Percentiles rank a stretch among this genome's conserved stretches.
Evolutionary conservation across 257 asterid species (phyloP).

Genomic region (Rehmannia glutinosa): DNA sequence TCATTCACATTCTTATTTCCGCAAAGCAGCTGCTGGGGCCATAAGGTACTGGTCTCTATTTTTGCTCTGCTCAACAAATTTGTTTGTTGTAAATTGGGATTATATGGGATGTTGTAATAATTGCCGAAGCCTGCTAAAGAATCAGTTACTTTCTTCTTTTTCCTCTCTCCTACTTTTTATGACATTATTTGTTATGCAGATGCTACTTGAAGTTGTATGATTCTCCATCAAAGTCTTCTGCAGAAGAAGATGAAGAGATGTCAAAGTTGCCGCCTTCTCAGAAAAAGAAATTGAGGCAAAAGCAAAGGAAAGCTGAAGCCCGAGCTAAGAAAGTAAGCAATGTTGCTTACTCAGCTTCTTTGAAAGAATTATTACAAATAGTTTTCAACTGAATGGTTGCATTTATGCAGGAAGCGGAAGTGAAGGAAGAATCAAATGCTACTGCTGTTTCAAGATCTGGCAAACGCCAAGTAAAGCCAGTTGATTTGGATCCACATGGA

Average conservation of each 20-base stretch:
- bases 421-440: constrained; percentile 73
- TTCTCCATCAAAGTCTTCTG: constrained; percentile 76
- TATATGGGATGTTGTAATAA: not conserved
- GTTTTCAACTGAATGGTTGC: constrained; percentile 7
- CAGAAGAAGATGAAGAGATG: constrained; percentile 85
- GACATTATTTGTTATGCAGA: constrained; percentile 40
- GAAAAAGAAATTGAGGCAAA: constrained; percentile 92
- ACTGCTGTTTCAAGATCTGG: constrained; percentile 65
- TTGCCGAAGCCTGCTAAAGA: constrained; percentile 5
- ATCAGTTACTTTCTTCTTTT: constrained; percentile 3
- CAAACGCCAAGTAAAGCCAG: constrained; percentile 77
- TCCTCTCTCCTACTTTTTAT: not conserved
- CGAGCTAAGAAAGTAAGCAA: constrained; percentile 85
- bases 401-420: constrained; percentile 80
- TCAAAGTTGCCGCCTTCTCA: constrained; percentile 84
- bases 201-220: constrained; percentile 90
- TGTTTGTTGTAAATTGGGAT: not conserved
- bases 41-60: constrained; percentile 49
- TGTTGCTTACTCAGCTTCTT: constrained; percentile 14
- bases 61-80: constrained; percentile 2
- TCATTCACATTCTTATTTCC: constrained; percentile 88
- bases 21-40: constrained; percentile 89
- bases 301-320: constrained; percentile 94
- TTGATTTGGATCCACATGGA: constrained; percentile 91
- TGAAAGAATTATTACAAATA: constrained; percentile 5